phyloP scores from a whole-genome alignment of 352 stramenopile genomes.

The Pythium rishiriense region DNA sequence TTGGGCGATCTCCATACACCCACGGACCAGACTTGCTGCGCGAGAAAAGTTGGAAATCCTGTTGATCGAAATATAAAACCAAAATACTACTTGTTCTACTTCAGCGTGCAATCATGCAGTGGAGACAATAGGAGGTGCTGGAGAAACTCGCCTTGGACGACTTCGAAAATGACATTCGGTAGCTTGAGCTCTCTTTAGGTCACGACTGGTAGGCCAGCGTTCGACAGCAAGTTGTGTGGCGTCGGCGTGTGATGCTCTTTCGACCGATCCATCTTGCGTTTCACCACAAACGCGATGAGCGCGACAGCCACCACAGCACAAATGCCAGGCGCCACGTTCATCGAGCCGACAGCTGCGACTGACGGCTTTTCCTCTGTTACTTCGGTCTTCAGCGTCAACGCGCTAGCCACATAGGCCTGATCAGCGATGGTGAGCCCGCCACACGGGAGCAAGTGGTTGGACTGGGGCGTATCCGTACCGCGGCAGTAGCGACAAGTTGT shows the following conservation, averaged over 20 bases:
- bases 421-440: background rate
- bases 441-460: conserved; percentile 10
- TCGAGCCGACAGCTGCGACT: background rate
- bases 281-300: background rate
- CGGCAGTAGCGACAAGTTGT: conserved; percentile 18
- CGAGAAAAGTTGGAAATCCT: too few species aligned
- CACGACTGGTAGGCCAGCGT: background rate
- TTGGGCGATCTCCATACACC: too few species aligned
- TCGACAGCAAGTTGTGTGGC: background rate
- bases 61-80: too few species aligned
- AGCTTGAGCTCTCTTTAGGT: background rate
- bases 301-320: background rate
- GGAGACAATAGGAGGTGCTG: too few species aligned
- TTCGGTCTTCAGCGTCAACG: background rate
- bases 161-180: too few species aligned
- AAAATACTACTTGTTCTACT: too few species aligned
- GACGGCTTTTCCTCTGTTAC: background rate
- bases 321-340: background rate
- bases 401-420: background rate
- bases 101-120: too few species aligned
- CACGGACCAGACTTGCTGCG: too few species aligned
- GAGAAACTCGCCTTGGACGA: too few species aligned
- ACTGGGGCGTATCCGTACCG: conserved; percentile 8
- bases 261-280: background rate
- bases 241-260: background rate